Percentiles rank a stretch among this genome's conserved stretches.
These are phyloP conservation scores for Lanzia echinophila DNA, from an alignment of 2,329 filamentous ascomycete genomes.

Conservation along the genomic window DNA sequence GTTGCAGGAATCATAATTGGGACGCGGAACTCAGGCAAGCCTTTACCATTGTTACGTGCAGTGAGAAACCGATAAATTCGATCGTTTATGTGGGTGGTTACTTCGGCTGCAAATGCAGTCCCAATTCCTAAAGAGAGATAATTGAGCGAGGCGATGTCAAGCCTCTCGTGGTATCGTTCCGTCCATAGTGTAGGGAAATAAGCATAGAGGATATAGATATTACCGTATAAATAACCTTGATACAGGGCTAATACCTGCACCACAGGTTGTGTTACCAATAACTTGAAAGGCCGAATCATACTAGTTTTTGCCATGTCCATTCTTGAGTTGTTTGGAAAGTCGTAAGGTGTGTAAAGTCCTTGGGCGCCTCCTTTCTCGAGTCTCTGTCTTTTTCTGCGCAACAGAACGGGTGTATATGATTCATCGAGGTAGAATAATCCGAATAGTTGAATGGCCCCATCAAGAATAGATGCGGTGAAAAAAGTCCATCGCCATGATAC, in stretches of 20 bases:
- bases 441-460: slow-evolving; percentile 35
- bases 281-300: background rate
- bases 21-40: slow-evolving; percentile 51
- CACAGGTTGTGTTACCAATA: background rate
- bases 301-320: slow-evolving; percentile 9
- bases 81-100: background rate
- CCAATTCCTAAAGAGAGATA: slow-evolving; percentile 37
- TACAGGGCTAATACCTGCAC: background rate
- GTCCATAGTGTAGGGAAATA: background rate
- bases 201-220: background rate
- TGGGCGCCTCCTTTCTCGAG: slow-evolving; percentile 43
- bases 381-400: slow-evolving; percentile 38
- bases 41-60: slow-evolving; percentile 15
- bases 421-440: slow-evolving; percentile 42
- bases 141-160: background rate
- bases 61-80: slow-evolving; percentile 38
- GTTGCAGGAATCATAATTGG: slow-evolving; percentile 48
- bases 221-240: background rate
- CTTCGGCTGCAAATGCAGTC: slow-evolving; percentile 30
- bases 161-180: background rate
- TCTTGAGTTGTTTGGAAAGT: background rate
- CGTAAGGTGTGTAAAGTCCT: slow-evolving; percentile 30
- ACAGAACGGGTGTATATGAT: slow-evolving; percentile 41
- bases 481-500: slow-evolving; percentile 49
- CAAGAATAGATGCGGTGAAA: slow-evolving; percentile 41